Evolutionary conservation across 169 alveolate genomes (phyloP).

Genomic region (Cyclospora cayetanensis): DNA sequence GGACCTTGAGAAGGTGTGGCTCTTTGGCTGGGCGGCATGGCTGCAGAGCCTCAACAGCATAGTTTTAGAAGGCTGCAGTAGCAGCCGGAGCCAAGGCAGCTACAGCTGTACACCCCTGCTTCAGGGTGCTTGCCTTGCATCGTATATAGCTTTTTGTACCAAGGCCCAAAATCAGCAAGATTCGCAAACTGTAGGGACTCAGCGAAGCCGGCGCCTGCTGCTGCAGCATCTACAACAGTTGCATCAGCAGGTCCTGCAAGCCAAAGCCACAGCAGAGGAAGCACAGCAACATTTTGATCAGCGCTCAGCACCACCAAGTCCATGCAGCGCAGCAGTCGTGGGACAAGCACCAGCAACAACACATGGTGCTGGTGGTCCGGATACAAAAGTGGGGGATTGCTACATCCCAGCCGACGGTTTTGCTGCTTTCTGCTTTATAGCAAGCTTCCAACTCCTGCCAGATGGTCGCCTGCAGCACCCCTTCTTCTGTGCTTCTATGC

Average conservation of each 20-base stretch:
- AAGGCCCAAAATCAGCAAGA: not conserved
- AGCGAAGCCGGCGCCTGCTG: conserved; percentile 1
- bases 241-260: not conserved
- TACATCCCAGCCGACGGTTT: conserved; percentile 2
- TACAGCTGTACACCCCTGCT: conserved; percentile 31
- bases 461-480: conserved; percentile 13
- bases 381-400: not conserved
- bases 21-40: conserved; percentile 2
- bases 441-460: not conserved
- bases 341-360: not conserved
- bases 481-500: not conserved
- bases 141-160: not conserved
- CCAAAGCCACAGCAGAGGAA: not conserved
- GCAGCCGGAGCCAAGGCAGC: conserved; percentile 20
- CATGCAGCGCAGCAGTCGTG: not conserved
- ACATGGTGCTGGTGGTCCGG: not conserved
- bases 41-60: conserved; percentile 15
- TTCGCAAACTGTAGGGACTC: not conserved
- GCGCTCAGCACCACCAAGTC: not conserved
- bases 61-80: conserved; percentile 6
- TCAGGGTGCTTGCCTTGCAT: conserved; percentile 19
- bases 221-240: conserved; percentile 18
- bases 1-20: conserved; percentile 6
- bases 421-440: conserved; percentile 29
- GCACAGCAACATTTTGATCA: not conserved